Evolutionary conservation across 768 basidiomycete species (phyloP).

Genomic region (Nidularia sp.): DNA sequence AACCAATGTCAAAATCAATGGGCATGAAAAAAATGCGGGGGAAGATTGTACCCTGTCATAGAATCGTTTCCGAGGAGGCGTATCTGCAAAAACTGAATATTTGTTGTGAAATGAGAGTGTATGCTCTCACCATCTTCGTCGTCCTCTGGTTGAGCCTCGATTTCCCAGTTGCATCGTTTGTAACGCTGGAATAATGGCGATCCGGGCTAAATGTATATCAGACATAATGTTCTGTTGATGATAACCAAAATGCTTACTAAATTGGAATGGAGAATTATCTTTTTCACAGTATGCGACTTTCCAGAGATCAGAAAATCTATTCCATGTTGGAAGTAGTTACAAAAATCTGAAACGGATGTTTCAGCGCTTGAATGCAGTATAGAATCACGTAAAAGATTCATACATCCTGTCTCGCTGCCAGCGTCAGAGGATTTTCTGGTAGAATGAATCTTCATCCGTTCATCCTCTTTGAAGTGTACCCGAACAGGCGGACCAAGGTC

Average conservation of each 20-base stretch:
- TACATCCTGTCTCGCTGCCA: constrained; percentile 48
- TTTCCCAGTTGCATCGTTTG: constrained; percentile 88
- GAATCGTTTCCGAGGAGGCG: constrained; percentile 71
- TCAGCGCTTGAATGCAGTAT: background rate
- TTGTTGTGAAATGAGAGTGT: background rate
- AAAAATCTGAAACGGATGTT: constrained; percentile 58
- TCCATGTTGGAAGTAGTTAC: constrained; percentile 91
- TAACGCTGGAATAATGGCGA: constrained; percentile 87
- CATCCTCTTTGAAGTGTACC: constrained; percentile 85
- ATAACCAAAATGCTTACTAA: constrained; percentile 46
- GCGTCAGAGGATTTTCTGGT: constrained; percentile 26
- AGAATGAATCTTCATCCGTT: constrained; percentile 81
- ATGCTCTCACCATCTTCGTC: constrained; percentile 65
- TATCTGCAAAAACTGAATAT: constrained; percentile 38
- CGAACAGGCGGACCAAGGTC: constrained; percentile 78
- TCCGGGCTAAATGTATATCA: constrained; percentile 55
- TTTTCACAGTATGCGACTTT: constrained; percentile 67
- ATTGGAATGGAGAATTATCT: constrained; percentile 87
- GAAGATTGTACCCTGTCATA: constrained; percentile 54
- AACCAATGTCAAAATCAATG: too few species aligned
- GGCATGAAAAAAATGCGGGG: background rate
- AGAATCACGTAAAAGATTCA: constrained; percentile 27
- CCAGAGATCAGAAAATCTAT: constrained; percentile 82
- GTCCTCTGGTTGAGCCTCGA: constrained; percentile 76
- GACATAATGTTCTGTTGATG: background rate